Base-by-base conservation (phyloP, 2,329 filamentous ascomycete genomes). In the Decorospora gaudefroyi region DNA sequence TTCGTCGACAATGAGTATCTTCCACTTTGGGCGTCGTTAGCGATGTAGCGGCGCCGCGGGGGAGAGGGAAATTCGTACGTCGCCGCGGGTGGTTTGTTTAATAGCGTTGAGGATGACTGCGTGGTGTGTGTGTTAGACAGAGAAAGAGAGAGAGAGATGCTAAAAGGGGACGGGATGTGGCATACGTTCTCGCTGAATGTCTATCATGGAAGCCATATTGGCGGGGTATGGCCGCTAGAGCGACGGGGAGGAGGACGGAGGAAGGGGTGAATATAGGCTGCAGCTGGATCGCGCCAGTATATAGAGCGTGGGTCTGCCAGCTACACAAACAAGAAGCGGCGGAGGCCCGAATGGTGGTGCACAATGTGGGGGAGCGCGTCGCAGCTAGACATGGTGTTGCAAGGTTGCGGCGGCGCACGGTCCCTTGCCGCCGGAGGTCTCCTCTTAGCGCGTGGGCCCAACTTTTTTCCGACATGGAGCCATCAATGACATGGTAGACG, bases 1-100 rank as follows among this genome's bases (percentile, higher is more conserved):
- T 58, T 88, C 85, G 74, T 99, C 93, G 62, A 96, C 78, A 39
- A 99, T 86, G 59, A 99, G 77, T 57, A 96, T 88, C 82, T 97
- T 99, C 93, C 93, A 99, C 90, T 96, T 59, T 17, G 41, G 49
- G 48, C 53, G 40, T 51, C 46, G 46, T 65, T 61, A 68, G 63
- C 64, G 66, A 51, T 30, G 56, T 22, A 46, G 25, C 21, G 29
- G 39, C 26, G 42, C 6, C n/a, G 28, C 38, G 29, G 23, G 10
- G 11, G 31, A 67, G 26, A 33, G 36, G 37, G 36, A 31, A 22
- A 7, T 40, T 65, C 82, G 71, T 78, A 93, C 88, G 71, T 96
- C 89, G 74, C 86, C 86, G 70, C 82, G 83, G 46, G 87, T 92
- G 53, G 91, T 88, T 67, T 83, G 79, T 65, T 85, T 86, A 64